These are phyloP conservation scores for Sequoia sempervirens DNA, from an alignment of 75 land plant genomes.

Conservation along the genomic window DNA sequence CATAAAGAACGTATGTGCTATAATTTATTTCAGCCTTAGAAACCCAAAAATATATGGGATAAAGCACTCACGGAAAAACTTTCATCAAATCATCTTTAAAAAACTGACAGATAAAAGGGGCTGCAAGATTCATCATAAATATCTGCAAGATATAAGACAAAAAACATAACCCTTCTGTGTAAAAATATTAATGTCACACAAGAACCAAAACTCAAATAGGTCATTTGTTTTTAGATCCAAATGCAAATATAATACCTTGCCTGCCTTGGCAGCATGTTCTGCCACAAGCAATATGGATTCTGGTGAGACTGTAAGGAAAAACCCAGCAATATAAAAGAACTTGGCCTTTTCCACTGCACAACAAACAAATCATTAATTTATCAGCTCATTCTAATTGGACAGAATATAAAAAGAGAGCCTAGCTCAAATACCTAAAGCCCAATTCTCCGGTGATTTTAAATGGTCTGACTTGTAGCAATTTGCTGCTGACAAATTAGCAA, in stretches of 20 bases:
- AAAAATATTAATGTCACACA: not conserved
- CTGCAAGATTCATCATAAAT: constrained; percentile 88
- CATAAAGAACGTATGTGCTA: not conserved
- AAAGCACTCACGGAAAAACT: constrained; percentile 65
- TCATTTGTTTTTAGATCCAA: not conserved
- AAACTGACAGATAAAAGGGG: constrained; percentile 96
- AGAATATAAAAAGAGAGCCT: not conserved
- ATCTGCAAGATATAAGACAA: constrained; percentile 34
- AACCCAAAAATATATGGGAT: not conserved
- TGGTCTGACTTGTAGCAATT: constrained; percentile 91
- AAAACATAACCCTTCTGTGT: not conserved
- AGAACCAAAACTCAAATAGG: not conserved
- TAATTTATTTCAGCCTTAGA: not conserved
- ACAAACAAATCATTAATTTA: not conserved
- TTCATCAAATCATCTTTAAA: constrained; percentile 69
- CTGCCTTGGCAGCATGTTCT: constrained; percentile 84
- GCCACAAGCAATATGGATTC: constrained; percentile 85
- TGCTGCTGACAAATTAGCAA: constrained; percentile 96
- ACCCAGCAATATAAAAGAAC: constrained; percentile 88
- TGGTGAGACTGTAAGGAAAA: constrained; percentile 94
- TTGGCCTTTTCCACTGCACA: constrained; percentile 92
- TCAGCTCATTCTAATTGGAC: not conserved
- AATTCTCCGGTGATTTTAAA: constrained; percentile 79
- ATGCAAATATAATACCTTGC: constrained; percentile 48
- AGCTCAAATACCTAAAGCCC: constrained; percentile 65